Conservation (phyloP, 805 yeast genomes). For the Candida fluviatilis region DNA sequence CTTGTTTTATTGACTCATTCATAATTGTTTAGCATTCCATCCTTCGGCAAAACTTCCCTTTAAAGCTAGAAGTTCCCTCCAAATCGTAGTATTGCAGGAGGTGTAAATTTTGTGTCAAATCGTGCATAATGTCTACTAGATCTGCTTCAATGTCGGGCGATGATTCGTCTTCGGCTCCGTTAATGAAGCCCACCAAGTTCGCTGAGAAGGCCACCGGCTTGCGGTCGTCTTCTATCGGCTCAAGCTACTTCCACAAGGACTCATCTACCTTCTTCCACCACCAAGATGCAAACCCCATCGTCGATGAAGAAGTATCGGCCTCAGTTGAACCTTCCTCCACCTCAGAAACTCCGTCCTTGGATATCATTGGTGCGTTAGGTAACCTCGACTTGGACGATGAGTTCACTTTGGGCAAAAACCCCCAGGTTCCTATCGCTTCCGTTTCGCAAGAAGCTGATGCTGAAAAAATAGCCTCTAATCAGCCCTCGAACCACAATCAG, state of each 20-base stretch:
- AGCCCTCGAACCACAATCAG: background rate
- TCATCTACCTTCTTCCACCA: constrained; percentile 18
- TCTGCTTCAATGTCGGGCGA: constrained; percentile 6
- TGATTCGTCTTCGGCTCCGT: constrained; percentile 1
- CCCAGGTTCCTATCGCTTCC: background rate
- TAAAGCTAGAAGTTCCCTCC: no score
- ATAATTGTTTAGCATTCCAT: no score
- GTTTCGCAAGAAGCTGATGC: background rate
- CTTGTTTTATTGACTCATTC: background rate
- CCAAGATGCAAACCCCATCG: constrained; percentile 7
- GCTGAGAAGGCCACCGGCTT: constrained; percentile 5
- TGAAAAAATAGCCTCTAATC: background rate
- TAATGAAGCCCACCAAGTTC: constrained; percentile 3
- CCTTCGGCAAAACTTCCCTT: no score
- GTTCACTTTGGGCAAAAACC: constrained; percentile 11
- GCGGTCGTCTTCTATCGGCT: constrained; percentile 20
- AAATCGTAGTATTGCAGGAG: no score
- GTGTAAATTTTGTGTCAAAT: no score
- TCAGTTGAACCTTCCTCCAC: constrained; percentile 4
- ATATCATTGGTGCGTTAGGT: constrained; percentile 46
- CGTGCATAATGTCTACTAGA: constrained; percentile 1
- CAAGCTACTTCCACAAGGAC: constrained; percentile 24
- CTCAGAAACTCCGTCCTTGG: constrained; percentile 20
- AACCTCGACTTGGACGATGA: constrained; percentile 45
- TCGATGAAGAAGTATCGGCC: constrained; percentile 8